Evolutionary conservation across 192 early-diverging fungal genomes (phyloP).

Genomic region (Gryganskiella cystojenkinii): DNA sequence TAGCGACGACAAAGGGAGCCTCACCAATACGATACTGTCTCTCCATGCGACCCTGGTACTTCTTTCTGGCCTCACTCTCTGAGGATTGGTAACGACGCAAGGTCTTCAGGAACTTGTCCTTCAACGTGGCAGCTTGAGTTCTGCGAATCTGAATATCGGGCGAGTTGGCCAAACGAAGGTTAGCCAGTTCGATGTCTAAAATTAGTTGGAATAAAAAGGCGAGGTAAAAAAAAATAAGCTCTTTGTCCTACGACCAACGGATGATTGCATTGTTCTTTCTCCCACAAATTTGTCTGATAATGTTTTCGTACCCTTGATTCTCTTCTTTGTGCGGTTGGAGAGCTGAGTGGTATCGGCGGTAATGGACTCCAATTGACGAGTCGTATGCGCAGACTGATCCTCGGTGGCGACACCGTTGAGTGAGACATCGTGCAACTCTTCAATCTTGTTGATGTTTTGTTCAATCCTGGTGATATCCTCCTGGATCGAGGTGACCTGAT

Average conservation of each 20-base stretch:
- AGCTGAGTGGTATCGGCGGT: slow-evolving; percentile 49
- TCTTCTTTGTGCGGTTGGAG: slow-evolving; percentile 56
- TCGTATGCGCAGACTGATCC: slow-evolving; percentile 38
- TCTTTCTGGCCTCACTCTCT: slow-evolving; percentile 84
- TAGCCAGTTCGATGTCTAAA: slow-evolving; percentile 42
- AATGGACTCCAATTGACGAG: slow-evolving; percentile 50
- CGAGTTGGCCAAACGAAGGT: slow-evolving; percentile 36
- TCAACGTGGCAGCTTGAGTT: slow-evolving; percentile 62
- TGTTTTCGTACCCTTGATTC: slow-evolving; percentile 54
- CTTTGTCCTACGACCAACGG: too few species aligned
- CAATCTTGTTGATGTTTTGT: slow-evolving; percentile 49
- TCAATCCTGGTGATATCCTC: slow-evolving; percentile 49
- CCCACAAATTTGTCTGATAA: too few species aligned
- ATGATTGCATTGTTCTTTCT: too few species aligned
- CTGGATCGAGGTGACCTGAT: slow-evolving; percentile 49
- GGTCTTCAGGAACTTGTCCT: slow-evolving; percentile 72
- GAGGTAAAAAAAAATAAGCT: not conserved
- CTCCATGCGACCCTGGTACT: slow-evolving; percentile 87
- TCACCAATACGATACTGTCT: slow-evolving; percentile 87
- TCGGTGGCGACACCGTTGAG: slow-evolving; percentile 47
- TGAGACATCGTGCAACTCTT: slow-evolving; percentile 52
- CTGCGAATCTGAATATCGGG: slow-evolving; percentile 38
- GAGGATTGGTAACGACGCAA: slow-evolving; percentile 84
- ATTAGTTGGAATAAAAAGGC: not conserved
- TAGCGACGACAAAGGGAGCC: not conserved